Percentiles rank a stretch among this genome's conserved stretches.
Evolutionary conservation across 108 stramenopile genomes (phyloP).

Genomic region (Cylindrotheca closterium): DNA sequence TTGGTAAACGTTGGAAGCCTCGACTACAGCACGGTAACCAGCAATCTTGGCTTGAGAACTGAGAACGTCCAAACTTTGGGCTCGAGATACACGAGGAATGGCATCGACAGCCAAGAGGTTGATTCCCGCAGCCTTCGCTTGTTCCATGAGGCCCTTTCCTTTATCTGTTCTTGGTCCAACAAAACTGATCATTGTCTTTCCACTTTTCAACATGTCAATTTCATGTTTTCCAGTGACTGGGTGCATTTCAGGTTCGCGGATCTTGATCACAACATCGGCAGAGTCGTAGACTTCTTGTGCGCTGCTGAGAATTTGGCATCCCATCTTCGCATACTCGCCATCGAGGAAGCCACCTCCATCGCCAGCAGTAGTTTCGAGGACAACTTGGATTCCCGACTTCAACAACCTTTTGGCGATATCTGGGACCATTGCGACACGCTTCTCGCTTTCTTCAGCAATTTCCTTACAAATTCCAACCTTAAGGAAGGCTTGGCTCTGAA

Average conservation of each 20-base stretch:
- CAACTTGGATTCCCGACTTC: constrained; percentile 48
- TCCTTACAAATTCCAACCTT: constrained; percentile 78
- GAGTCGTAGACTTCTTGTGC: constrained; percentile 49
- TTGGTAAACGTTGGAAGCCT: constrained; percentile 78
- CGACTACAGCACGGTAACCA: constrained; percentile 89
- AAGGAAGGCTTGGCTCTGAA: constrained; percentile 42
- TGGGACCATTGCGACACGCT: constrained; percentile 56
- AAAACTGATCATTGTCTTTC: constrained; percentile 71
- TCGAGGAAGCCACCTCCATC: constrained; percentile 65
- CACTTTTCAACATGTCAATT: constrained; percentile 52
- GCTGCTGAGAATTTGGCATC: constrained; percentile 52
- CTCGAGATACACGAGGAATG: constrained; percentile 77
- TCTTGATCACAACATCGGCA: constrained; percentile 54
- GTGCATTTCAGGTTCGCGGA: constrained; percentile 62
- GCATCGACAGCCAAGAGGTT: constrained; percentile 66
- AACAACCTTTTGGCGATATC: constrained; percentile 46
- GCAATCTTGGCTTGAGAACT: constrained; percentile 90
- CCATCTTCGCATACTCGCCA: constrained; percentile 62
- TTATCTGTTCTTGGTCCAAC: constrained; percentile 51
- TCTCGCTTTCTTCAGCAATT: constrained; percentile 48
- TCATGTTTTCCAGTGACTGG: constrained; percentile 58
- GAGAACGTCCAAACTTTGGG: constrained; percentile 79
- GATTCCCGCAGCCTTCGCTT: constrained; percentile 34
- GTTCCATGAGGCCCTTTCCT: constrained; percentile 59
- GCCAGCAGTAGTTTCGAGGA: constrained; percentile 66